These are phyloP conservation scores for Thermochaetoides dissita DNA, from an alignment of 2,329 filamentous ascomycete genomes.

Conservation along the genomic window DNA sequence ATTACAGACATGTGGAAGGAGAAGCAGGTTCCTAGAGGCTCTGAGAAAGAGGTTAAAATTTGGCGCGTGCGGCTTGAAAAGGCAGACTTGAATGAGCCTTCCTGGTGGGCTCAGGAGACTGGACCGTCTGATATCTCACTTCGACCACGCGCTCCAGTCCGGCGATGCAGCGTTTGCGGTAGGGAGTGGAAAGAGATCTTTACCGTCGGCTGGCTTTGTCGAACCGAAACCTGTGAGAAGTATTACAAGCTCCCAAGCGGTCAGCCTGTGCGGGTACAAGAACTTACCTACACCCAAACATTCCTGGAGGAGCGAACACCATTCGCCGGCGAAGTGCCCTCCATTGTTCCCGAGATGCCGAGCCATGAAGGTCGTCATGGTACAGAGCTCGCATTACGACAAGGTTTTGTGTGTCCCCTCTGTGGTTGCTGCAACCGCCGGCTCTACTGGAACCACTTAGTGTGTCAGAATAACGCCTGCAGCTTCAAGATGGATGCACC, in stretches of 20 bases:
- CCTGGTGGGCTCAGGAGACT: conserved; percentile 40
- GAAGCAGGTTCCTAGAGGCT: conserved; percentile 24
- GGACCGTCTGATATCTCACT: too few species aligned
- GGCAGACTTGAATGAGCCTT: conserved; percentile 32
- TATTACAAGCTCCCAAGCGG: conserved; percentile 33
- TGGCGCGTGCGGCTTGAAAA: conserved; percentile 55
- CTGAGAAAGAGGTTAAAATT: conserved; percentile 18
- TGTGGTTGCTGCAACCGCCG: conserved; percentile 51
- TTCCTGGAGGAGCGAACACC: conserved; percentile 42
- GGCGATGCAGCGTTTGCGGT: too few species aligned
- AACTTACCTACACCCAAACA: conserved; percentile 35
- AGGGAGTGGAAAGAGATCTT: conserved; percentile 22
- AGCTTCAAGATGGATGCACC: conserved; percentile 26
- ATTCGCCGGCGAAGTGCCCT: conserved; percentile 24
- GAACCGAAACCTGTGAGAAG: conserved; percentile 27
- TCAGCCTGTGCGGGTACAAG: conserved; percentile 11
- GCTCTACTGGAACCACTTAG: conserved; percentile 47
- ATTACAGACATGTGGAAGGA: conserved; percentile 58
- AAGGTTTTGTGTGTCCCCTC: conserved; percentile 51
- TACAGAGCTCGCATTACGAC: conserved; percentile 37
- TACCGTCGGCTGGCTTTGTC: conserved; percentile 18
- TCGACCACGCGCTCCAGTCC: too few species aligned
- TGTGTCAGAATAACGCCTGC: conserved; percentile 36
- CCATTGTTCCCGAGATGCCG: conserved; percentile 24
- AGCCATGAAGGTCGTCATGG: conserved; percentile 25